Conservation (phyloP, 805 yeast species). For the Candida xiaguanensis region DNA sequence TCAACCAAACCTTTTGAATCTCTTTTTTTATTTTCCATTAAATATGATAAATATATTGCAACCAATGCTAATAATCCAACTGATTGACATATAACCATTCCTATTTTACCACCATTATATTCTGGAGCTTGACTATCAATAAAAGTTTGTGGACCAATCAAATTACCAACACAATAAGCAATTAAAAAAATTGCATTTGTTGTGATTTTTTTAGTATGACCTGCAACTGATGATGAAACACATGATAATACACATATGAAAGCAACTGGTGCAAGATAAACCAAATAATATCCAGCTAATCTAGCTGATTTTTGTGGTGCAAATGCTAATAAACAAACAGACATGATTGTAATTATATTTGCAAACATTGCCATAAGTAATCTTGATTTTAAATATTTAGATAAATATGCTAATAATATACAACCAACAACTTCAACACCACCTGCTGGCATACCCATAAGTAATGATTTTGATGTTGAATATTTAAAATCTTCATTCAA, state of each 20-base stretch:
- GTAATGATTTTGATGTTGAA: conserved; percentile 30
- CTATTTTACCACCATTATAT: conserved; percentile 38
- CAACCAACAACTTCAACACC: conserved; percentile 43
- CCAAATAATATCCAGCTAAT: conserved; percentile 25
- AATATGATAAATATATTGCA: conserved; percentile 22
- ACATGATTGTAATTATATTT: conserved; percentile 17
- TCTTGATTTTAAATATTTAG: conserved; percentile 23
- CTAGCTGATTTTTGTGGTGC: conserved; percentile 25
- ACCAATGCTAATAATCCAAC: conserved; percentile 23
- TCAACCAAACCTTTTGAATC: conserved; percentile 20
- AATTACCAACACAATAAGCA: conserved; percentile 51
- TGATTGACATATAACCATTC: conserved; percentile 34
- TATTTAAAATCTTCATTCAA: conserved; percentile 23
- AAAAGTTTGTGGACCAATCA: conserved; percentile 54
- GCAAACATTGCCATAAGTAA: conserved; percentile 24
- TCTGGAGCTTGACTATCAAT: conserved; percentile 39
- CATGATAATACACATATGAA: conserved; percentile 29
- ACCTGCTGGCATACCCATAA: conserved; percentile 47
- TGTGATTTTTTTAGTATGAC: conserved; percentile 53
- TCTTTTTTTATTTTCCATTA: conserved; percentile 34
- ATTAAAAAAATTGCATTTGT: conserved; percentile 44
- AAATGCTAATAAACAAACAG: conserved; percentile 41
- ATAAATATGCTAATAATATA: conserved; percentile 20
- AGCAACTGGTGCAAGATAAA: conserved; percentile 26
- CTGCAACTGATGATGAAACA: conserved; percentile 49